A percentile compares a stretch with the other conserved stretches of the same genome.
Conservation (phyloP, 139 green algal genomes). For the Chloropicon primus region DNA sequence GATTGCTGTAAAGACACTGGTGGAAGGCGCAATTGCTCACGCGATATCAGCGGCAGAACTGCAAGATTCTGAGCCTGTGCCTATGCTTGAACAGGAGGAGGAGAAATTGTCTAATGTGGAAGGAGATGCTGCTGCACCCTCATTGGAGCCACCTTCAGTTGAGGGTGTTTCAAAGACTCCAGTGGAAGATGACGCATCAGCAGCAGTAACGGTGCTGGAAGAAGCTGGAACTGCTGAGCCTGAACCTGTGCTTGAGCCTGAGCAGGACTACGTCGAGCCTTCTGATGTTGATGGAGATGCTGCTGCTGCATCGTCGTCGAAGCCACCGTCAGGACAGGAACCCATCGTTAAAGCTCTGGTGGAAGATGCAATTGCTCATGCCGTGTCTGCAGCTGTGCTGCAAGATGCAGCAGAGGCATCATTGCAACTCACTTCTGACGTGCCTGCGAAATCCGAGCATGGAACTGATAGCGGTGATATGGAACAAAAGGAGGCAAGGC, state of each 20-base stretch:
- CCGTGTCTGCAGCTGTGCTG: not conserved
- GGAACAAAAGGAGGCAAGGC: not conserved
- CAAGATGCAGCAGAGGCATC: not conserved
- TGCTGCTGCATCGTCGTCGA: no score
- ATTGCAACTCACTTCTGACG: not conserved
- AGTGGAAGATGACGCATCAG: not conserved
- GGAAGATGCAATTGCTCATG: not conserved
- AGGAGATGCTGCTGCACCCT: no score
- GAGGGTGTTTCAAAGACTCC: no score
- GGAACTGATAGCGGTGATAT: not conserved
- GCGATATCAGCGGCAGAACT: not conserved
- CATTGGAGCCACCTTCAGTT: no score
- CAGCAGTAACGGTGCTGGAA: not conserved
- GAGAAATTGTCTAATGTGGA: no score
- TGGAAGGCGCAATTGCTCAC: not conserved
- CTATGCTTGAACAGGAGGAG: no score
- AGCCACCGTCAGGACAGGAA: not conserved
- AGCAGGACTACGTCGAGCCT: not conserved
- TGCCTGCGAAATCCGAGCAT: not conserved
- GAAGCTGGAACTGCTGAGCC: not conserved
- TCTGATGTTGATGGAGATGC: not conserved
- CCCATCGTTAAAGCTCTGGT: not conserved
- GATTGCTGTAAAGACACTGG: not conserved
- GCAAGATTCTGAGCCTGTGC: no score
- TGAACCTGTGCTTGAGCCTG: no score